A percentile compares a stretch with the other conserved stretches of the same genome.
Conservation (phyloP, 2,329 filamentous ascomycete species). For the Lachnellula suecica region DNA sequence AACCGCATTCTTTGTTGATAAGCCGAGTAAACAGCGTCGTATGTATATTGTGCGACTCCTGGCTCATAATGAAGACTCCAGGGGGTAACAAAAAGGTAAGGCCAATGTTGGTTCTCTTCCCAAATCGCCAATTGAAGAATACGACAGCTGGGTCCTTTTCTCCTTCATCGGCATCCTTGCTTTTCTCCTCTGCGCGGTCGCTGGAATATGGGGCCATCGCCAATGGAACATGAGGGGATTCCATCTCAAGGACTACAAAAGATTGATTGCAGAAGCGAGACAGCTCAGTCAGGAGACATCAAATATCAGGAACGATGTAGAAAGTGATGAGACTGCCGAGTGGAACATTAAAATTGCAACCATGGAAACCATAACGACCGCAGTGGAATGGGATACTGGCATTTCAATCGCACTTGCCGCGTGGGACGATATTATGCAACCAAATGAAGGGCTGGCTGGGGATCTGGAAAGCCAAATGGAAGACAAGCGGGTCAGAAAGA, state of each 20-base stretch:
- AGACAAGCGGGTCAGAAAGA: conserved; percentile 9
- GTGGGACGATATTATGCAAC: conserved; percentile 24
- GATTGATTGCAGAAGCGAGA: conserved; percentile 8
- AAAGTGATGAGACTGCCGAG: conserved; percentile 9
- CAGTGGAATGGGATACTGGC: conserved; percentile 18
- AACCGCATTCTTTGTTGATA: background rate
- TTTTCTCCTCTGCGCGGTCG: conserved; percentile 1
- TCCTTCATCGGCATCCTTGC: conserved; percentile 11
- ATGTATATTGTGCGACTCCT: too few species aligned
- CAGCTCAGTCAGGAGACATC: conserved; percentile 11
- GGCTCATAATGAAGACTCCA: too few species aligned
- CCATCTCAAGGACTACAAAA: conserved; percentile 17
- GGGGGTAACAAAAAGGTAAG: background rate
- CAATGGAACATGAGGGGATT: conserved; percentile 10
- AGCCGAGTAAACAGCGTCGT: background rate
- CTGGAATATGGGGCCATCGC: conserved; percentile 3
- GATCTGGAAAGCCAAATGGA: conserved; percentile 12
- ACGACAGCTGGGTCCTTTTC: conserved; percentile 9
- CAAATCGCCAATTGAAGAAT: conserved; percentile 4
- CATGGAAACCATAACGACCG: conserved; percentile 7
- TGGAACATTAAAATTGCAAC: conserved; percentile 9
- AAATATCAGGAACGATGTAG: conserved; percentile 11
- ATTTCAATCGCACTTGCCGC: conserved; percentile 17
- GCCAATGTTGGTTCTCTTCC: background rate
- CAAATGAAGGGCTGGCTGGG: background rate